Evolutionary conservation across 306 rosid genomes (phyloP), one percentile per base, ranked within the genome.

Genomic region (Glycine soja): DNA sequence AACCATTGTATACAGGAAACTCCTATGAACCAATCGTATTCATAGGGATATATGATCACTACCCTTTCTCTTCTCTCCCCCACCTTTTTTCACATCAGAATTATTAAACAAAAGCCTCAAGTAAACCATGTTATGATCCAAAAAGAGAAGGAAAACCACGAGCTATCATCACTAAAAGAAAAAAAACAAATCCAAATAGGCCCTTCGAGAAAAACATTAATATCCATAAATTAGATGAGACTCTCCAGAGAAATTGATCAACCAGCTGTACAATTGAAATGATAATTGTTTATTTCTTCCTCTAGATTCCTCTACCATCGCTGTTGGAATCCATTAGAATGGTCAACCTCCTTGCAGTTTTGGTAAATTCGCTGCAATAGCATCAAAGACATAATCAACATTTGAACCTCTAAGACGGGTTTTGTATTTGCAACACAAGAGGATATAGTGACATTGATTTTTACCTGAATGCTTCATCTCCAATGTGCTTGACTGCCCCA

Each of bases 391-490:
- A 64, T 13, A 64, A 50, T 43, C 30, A 72, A 71, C 61, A 72
- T 30, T 56, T 77, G 48, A 70, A 24, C 7, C 69, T 75, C 47
- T 53, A 12, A 9, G 5, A 42, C 7, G 46, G 46, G 9, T 0
- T 42, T 42, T 11, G 50, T 53, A 54, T 54, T 48, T 47, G 32
- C 76, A 48, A 74, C 36, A 7, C 77, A 34, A 70, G 62, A 57
- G n/a, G 10, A 42, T 42, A 42, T 1, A 8, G 8, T 58, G 42
- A 42, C 3, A n/a, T n/a, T 51, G 52, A 53, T 7, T 66, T 56
- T 3, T 50, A 83, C 93, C 97, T 81, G 91, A 91, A 91, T 16
- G 89, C 82, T 81, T 91, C 91, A 42, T 91, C 97, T 7, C 94
- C 91, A 16, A 91, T 77, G 70, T 83, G 94, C 65, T 91, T 93